Evolutionary conservation across 1,139 yeast genomes (phyloP).

Genomic region (Candida labiduridarum): DNA sequence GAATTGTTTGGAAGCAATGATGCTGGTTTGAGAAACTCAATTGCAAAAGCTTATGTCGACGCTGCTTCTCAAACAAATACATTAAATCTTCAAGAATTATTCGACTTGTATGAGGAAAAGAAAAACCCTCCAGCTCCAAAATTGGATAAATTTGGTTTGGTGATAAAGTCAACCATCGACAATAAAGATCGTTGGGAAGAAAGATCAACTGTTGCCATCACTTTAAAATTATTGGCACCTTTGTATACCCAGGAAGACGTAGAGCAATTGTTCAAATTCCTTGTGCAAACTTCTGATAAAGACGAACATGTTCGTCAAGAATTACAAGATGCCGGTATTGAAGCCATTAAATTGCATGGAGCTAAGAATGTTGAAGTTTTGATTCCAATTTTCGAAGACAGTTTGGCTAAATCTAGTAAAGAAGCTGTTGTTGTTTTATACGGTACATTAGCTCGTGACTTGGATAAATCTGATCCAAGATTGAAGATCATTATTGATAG

Average conservation of each 20-base stretch:
- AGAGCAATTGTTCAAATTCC: slow-evolving; percentile 55
- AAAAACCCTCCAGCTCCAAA: slow-evolving; percentile 78
- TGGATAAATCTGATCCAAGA: slow-evolving; percentile 64
- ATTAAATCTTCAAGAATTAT: slow-evolving; percentile 47
- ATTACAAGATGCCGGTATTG: slow-evolving; percentile 87
- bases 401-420: slow-evolving; percentile 57
- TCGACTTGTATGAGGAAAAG: slow-evolving; percentile 58
- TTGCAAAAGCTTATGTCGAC: slow-evolving; percentile 54
- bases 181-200: slow-evolving; percentile 81
- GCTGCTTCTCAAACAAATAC: slow-evolving; percentile 18
- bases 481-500: slow-evolving; percentile 66
- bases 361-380: slow-evolving; percentile 63
- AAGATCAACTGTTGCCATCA: slow-evolving; percentile 77
- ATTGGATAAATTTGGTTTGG: slow-evolving; percentile 78
- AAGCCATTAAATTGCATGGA: slow-evolving; percentile 68
- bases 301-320: slow-evolving; percentile 76
- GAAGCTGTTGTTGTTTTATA: slow-evolving; percentile 84
- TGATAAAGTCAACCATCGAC: slow-evolving; percentile 59
- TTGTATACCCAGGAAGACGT: slow-evolving; percentile 44
- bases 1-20: slow-evolving; percentile 55
- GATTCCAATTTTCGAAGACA: slow-evolving; percentile 74
- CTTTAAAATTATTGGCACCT: slow-evolving; percentile 62
- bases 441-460: slow-evolving; percentile 86
- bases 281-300: slow-evolving; percentile 70
- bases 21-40: slow-evolving; percentile 66